Evolutionary conservation across 257 asterid species (phyloP), one percentile per base, ranked within the genome.

Genomic region (Solanum corneliomulleri): DNA sequence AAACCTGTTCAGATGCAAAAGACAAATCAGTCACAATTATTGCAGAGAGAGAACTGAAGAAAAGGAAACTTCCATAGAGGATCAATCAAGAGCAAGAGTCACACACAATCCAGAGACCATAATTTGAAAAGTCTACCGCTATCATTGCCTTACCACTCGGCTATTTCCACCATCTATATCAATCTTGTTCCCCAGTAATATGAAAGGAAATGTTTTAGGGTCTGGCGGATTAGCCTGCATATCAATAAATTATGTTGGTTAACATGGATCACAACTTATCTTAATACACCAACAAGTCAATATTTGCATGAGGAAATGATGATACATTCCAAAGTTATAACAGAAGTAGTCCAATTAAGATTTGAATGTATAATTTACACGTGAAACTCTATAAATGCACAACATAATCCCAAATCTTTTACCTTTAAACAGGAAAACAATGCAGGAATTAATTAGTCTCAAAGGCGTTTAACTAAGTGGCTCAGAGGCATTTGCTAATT

Each of bases 151-250:
- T 89, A 97, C 99, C 97, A 96, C 99, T 90, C 98, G 90, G 94
- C 99, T 97, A 88, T 97, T 97, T 66, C 99, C 99, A 88, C 99
- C 99, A 92, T 97, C 99, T 87, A 97, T 94, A 86, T 97, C 99
- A 58, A 95, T 93, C 96, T 97, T 97, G 94, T 97, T 97, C 81
- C 99, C 99, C 39, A 97, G 93, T 92, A 97, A 88, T 89, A 97
- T 93, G 89, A 97, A 97, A n/a, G 99, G 99, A 90, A 97, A 97
- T 64, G 93, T 92, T 93, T 92, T 93, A 5, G 98, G 94, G 71
- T 96, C 98, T 3, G 94, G 89, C 52, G 99, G 99, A 86, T 95
- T 97, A 78, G 99, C 99, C 99, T 97, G 96, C 93, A 93, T 75
- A 89, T 90, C 52, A 86, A 71, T 37, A 81, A 49, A 49, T 81